These are phyloP conservation scores for Phaeosphaeria sp. DNA, from an alignment of 2,329 filamentous ascomycete genomes.

Conservation along the genomic window DNA sequence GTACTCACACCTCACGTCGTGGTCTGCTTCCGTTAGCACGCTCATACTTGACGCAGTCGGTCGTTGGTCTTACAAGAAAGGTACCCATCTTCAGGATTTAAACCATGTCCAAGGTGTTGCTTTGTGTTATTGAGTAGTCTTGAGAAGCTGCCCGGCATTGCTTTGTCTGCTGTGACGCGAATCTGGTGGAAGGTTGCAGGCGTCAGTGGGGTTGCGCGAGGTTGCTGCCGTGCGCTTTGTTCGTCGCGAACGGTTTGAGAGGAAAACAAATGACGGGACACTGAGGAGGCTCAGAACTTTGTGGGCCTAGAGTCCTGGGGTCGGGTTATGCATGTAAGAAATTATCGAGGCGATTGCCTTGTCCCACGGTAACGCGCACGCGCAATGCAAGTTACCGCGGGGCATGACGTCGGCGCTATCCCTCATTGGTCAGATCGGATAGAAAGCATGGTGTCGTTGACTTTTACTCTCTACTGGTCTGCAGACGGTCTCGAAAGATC, in stretches of 20 bases:
- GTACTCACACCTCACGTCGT: constrained; percentile 69
- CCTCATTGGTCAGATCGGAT: constrained; percentile 1
- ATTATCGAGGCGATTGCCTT: constrained; percentile 18
- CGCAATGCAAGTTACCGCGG: constrained; percentile 9
- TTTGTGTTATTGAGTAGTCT: constrained; percentile 34
- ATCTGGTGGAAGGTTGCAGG: not conserved
- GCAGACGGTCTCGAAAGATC: not conserved
- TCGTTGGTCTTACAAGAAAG: constrained; percentile 67
- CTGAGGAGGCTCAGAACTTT: not conserved
- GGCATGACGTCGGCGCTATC: constrained; percentile 6
- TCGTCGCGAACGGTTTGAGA: not conserved
- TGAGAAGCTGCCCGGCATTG: constrained; percentile 30
- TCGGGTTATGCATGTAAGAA: constrained; percentile 15
- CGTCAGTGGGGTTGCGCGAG: too few relatives aligned
- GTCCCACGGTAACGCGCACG: constrained; percentile 5
- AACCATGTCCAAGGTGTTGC: constrained; percentile 36
- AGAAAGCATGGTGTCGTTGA: constrained; percentile 2
- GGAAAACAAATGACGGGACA: not conserved
- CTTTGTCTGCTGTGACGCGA: constrained; percentile 6
- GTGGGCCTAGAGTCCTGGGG: not conserved
- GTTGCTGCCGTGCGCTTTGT: not conserved
- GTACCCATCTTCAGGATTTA: constrained; percentile 69
- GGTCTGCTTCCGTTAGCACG: constrained; percentile 56
- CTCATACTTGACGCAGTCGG: not conserved
- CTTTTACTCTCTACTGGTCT: not conserved